These are phyloP conservation scores for Mortierella claussenii DNA, from an alignment of 192 early-diverging fungal genomes.

Conservation along the genomic window DNA sequence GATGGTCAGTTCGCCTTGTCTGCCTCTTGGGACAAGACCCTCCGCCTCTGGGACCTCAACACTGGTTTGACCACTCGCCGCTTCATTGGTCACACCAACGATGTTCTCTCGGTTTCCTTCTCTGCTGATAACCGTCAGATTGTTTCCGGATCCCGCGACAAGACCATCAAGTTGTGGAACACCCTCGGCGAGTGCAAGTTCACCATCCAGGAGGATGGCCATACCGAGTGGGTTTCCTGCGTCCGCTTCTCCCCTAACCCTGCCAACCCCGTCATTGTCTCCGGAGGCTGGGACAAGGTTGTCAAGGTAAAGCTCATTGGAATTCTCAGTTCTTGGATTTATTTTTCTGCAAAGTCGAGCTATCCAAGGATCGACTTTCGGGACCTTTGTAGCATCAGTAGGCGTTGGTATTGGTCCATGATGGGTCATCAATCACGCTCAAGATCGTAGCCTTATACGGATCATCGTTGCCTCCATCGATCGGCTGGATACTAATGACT, in stretches of 20 bases:
- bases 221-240: constrained; percentile 99
- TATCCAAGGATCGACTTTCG: not conserved
- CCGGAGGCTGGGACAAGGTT: constrained; percentile 99
- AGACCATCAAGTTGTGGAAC: constrained; percentile 99
- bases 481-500: not conserved
- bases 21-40: constrained; percentile 99
- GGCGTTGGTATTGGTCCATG: constrained; percentile 56
- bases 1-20: constrained; percentile 99
- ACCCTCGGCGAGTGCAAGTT: constrained; percentile 99
- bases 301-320: constrained; percentile 95
- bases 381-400: too few species aligned
- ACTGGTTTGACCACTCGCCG: constrained; percentile 92
- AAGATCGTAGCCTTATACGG: constrained; percentile 35
- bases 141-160: constrained; percentile 98
- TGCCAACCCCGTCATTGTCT: constrained; percentile 96
- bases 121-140: constrained; percentile 99
- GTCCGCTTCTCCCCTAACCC: constrained; percentile 99
- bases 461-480: not conserved
- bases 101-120: constrained; percentile 99
- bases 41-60: constrained; percentile 99
- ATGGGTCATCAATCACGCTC: constrained; percentile 64
- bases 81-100: constrained; percentile 97
- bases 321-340: constrained; percentile 12
- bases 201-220: constrained; percentile 96
- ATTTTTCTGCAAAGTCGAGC: too few species aligned